Conservation (phyloP, 495 filamentous ascomycete genomes). For the Aeminium ludgeri region DNA sequence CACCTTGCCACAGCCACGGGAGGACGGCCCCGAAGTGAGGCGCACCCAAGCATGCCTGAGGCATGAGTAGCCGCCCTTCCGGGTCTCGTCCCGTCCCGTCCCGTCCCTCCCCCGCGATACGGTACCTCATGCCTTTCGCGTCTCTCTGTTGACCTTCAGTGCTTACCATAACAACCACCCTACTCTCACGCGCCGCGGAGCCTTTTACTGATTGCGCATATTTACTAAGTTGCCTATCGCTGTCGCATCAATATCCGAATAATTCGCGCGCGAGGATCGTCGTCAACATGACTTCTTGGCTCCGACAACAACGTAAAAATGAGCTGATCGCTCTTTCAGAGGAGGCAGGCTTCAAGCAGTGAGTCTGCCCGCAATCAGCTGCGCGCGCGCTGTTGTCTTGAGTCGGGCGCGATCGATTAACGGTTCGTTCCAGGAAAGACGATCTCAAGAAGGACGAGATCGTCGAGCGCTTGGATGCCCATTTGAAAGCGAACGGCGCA, state of each 20-base stretch:
- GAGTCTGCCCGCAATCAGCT: constrained; percentile 20
- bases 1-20: no score
- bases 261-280: not conserved
- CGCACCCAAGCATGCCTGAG: no score
- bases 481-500: constrained; percentile 48
- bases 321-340: constrained; percentile 63
- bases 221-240: not conserved
- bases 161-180: constrained; percentile 1
- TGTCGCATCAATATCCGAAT: no score
- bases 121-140: no score
- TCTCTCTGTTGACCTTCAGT: no score
- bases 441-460: constrained; percentile 68
- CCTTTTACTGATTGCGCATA: not conserved
- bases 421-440: constrained; percentile 44
- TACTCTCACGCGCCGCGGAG: not conserved
- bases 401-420: not conserved
- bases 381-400: not conserved
- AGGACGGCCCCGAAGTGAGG: no score
- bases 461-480: constrained; percentile 54
- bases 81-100: no score
- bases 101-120: no score
- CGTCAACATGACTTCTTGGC: constrained; percentile 50
- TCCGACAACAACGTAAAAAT: constrained; percentile 68
- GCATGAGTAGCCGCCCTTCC: no score
- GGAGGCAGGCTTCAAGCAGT: constrained; percentile 57